Evolutionary conservation across 805 yeast genomes (phyloP), one percentile per base, ranked within the genome.

Genomic region (Metschnikowia similis): DNA sequence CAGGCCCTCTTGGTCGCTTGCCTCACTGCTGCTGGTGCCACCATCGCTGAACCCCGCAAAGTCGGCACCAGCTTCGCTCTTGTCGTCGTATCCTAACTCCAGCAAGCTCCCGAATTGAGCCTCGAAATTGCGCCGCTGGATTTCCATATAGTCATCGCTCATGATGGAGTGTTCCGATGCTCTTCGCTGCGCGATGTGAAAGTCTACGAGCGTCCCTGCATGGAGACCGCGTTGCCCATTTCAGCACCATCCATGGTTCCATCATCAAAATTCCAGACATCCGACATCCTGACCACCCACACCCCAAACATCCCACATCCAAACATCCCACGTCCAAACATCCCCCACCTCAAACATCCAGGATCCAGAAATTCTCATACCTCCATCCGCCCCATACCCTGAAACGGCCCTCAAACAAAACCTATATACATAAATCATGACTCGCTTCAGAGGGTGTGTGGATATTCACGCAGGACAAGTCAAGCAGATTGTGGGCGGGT

Each of bases 401-500:
- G 21, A 5, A 21, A 21, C 21, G 21, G 21, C 21, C 21, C 21
- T 0, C 21, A 21, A 21, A 21, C 21, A 4, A 5, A 21, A 21
- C 3, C 21, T 21, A 4, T 21, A 21, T 21, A 21, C 21, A 21
- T n/a, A 8, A 28, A 30, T 27, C 35, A 90, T 91, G 97, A 91
- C 97, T 0, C 76, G 77, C 47, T 94, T 89, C 69, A 81, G 91
- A 60, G 98, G 97, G 0, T 94, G 99, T 63, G 92, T 94, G 35
- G 99, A 94, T 64, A 83, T 94, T 51, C 99, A 94, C 66, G 80
- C 86, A 7, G 99, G 99, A 1, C 85, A 88, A 57, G 99, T 94
- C 53, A 94, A 94, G 62, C 99, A 94, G 66, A 94, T 94, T 48
- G 97, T 94, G 1, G 99, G 99, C 6, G 96, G 97, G 0, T 87